Base-by-base conservation (phyloP, 2,329 filamentous ascomycete species). In the Exophiala dermatitidis region DNA sequence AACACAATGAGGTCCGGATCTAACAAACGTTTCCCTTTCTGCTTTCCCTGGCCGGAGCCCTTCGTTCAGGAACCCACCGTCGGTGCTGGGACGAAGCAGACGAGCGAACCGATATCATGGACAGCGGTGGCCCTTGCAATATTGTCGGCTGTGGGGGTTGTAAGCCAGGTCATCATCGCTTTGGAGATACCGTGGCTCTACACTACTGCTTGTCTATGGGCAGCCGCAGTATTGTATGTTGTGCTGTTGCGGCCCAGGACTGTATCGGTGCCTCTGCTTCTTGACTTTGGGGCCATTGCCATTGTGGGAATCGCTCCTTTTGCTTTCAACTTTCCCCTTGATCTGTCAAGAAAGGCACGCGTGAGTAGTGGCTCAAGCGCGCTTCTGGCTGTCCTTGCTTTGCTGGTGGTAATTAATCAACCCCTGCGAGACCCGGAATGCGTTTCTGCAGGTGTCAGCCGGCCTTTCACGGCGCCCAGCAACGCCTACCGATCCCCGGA, bases 401-500 rank as follows among this genome's bases (percentile, higher is more conserved):
- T 84, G 4, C 38, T 74, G 2, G 60, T 80, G 9, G 78, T 88
- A 46, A 65, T 88, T 8, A 70, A 76, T 28, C 89, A 89, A 84
- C 86, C 86, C 4, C 70, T 90, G 60, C 77, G 86, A 26, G 77
- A 86, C 53, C 79, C 82, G 0, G 65, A 65, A 0, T 65, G 84
- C 3, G 71, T 77, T 19, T 71, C 66, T 2, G 67, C 76, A 5
- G 78, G 77, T 0, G 88, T 90, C 52, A 82, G 82, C 48, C 69
- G 71, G 10, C 74, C 80, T 1, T 81, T 78, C 49, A 71, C 74
- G 12, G 59, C 69, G 3, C 81, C 86, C 1, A 83, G 77, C 0
- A 74, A 71, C 2, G 68, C 75, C 1, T 71, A 86, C n/a, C 84
- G 88, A 31, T 83, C 78, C 45, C 84, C 90, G 0, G 90, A 95